phyloP scores from a whole-genome alignment of 148 eudicot species.

The Rhododendron kiyosumense region DNA sequence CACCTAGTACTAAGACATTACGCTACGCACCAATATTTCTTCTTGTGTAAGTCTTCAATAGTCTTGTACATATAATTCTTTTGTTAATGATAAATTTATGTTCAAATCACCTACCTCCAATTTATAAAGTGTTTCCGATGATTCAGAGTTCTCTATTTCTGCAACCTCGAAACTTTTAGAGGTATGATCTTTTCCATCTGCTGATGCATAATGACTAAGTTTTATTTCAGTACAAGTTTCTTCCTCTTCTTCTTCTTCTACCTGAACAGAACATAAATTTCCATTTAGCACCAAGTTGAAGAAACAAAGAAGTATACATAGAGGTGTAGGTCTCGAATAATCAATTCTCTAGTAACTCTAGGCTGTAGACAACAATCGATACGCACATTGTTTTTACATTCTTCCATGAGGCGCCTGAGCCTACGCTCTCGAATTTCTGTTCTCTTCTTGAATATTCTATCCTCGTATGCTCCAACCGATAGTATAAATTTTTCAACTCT shows the following conservation, averaged over 20 bases:
- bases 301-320: neutral
- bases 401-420: conserved; percentile 18
- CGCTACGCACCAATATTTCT: neutral
- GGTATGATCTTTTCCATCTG: neutral
- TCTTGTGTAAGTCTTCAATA: neutral
- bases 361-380: neutral
- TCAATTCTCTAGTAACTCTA: neutral
- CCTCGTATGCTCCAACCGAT: conserved; percentile 28
- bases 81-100: too few species aligned
- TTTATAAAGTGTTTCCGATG: neutral
- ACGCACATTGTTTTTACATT: conserved; percentile 22
- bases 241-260: neutral
- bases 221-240: neutral
- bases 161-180: neutral
- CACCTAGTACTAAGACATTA: neutral
- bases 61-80: neutral
- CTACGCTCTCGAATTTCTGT: conserved; percentile 20
- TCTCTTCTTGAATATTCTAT: conserved; percentile 32
- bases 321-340: neutral
- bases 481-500: conserved; percentile 50
- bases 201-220: neutral
- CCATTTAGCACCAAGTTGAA: neutral
- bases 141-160: neutral
- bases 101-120: neutral
- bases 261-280: neutral